Conservation (phyloP, 192 early-diverging fungal genomes). For the Podochytrium sp. region DNA sequence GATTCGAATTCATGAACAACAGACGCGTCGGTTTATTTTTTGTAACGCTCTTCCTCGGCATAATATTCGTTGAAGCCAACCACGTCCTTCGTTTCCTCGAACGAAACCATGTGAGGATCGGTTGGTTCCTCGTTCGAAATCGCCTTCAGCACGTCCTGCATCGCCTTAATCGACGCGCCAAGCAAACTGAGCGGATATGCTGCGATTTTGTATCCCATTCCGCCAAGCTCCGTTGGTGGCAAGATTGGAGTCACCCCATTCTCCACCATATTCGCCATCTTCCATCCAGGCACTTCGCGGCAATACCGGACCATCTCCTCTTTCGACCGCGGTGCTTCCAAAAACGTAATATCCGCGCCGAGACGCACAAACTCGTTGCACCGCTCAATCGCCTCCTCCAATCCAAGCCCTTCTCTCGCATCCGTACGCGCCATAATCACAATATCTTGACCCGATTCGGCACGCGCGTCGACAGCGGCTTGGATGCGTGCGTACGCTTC, state of each 20-base stretch:
- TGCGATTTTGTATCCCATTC: slow-evolving; percentile 34
- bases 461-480: slow-evolving; percentile 25
- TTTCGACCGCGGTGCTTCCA: slow-evolving; percentile 28
- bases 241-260: slow-evolving; percentile 32
- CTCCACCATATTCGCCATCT: slow-evolving; percentile 41
- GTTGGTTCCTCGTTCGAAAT: slow-evolving; percentile 5
- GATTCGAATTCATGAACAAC: too few relatives aligned
- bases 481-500: slow-evolving; percentile 23
- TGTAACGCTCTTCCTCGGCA: slow-evolving; percentile 16
- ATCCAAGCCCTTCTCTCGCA: not conserved
- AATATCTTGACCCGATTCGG: slow-evolving; percentile 23
- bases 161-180: slow-evolving; percentile 29
- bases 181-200: slow-evolving; percentile 37
- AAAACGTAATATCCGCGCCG: slow-evolving; percentile 36
- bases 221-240: not conserved
- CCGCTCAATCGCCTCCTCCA: not conserved
- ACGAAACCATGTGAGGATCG: not conserved
- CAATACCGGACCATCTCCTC: slow-evolving; percentile 38
- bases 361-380: slow-evolving; percentile 11
- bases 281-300: slow-evolving; percentile 27
- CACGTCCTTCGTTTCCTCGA: slow-evolving; percentile 10
- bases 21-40: too few relatives aligned
- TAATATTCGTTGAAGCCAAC: slow-evolving; percentile 36
- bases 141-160: slow-evolving; percentile 27
- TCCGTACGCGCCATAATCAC: slow-evolving; percentile 34